Conservation (phyloP, 2,329 filamentous ascomycete genomes). For the Arthrinium puccinioides region DNA sequence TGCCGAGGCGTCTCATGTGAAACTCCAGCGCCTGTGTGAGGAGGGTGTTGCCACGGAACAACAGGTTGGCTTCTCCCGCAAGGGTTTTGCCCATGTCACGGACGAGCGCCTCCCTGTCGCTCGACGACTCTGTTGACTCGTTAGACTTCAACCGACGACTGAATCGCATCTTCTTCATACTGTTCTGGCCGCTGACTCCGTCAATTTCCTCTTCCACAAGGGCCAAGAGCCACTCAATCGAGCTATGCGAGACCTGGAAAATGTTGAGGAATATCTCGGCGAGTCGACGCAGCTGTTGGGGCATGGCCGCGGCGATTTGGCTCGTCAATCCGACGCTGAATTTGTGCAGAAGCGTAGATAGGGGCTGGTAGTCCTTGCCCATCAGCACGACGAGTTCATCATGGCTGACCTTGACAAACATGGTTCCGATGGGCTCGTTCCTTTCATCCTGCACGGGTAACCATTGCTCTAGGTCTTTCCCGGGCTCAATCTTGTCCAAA, state of each 20-base stretch:
- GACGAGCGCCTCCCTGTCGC: constrained; percentile 64
- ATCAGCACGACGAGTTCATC: constrained; percentile 88
- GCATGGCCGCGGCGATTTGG: constrained; percentile 73
- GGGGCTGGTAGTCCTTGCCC: constrained; percentile 72
- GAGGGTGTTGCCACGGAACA: constrained; percentile 92
- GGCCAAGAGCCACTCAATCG: constrained; percentile 84
- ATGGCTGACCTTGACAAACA: constrained; percentile 74
- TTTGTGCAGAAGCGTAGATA: constrained; percentile 77
- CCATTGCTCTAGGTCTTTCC: constrained; percentile 81
- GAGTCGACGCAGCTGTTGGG: constrained; percentile 69
- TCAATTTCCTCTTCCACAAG: constrained; percentile 97
- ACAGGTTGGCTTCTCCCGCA: constrained; percentile 82
- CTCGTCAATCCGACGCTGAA: constrained; percentile 79
- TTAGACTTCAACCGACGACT: constrained; percentile 63
- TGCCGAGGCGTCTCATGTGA: constrained; percentile 90
- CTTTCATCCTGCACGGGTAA: constrained; percentile 72
- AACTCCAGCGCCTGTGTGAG: constrained; percentile 90
- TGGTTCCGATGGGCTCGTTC: constrained; percentile 70
- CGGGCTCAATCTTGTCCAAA: constrained; percentile 69
- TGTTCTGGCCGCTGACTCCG: constrained; percentile 75
- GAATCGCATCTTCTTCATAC: constrained; percentile 66
- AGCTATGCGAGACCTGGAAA: constrained; percentile 83
- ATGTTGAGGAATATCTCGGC: constrained; percentile 88
- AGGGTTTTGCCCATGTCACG: constrained; percentile 73
- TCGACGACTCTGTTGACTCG: constrained; percentile 55